Evolutionary conservation across 352 stramenopile species (phyloP).

Genomic region (Globisporangium iwayamae): DNA sequence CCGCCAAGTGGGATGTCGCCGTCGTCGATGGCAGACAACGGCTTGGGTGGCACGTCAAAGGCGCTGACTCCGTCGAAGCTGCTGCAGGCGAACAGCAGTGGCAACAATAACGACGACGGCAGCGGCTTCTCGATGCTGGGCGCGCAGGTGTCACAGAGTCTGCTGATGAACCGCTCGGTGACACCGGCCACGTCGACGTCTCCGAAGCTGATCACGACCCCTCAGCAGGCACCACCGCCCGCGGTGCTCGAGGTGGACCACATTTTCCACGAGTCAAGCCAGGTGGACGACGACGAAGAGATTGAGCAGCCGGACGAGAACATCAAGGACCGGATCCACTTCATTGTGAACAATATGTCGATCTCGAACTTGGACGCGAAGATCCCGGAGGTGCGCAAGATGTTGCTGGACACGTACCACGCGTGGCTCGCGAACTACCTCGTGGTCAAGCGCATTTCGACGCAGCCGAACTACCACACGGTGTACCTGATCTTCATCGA

Average conservation of each 20-base stretch:
- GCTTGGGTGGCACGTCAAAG: conserved; percentile 4
- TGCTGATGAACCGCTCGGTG: conserved; percentile 42
- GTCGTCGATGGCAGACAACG: conserved; percentile 1
- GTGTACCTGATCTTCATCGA: conserved; percentile 98
- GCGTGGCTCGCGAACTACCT: conserved; percentile 98
- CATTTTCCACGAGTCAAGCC: conserved; percentile 78
- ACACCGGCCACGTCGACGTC: conserved; percentile 25
- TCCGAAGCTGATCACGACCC: conserved; percentile 34
- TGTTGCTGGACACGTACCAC: conserved; percentile 93
- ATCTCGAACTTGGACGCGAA: conserved; percentile 97
- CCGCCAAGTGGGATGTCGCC: neutral
- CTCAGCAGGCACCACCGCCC: conserved; percentile 36
- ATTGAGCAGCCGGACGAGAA: conserved; percentile 73
- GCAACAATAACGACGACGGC: neutral
- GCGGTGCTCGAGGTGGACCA: conserved; percentile 71
- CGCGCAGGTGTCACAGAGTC: conserved; percentile 24
- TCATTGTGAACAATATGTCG: conserved; percentile 99
- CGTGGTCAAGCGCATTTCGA: conserved; percentile 98
- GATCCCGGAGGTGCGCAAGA: conserved; percentile 93
- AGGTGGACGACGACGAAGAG: conserved; percentile 55
- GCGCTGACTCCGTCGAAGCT: conserved; percentile 20
- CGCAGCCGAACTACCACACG: conserved; percentile 98
- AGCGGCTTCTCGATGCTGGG: conserved; percentile 7
- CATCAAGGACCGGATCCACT: conserved; percentile 97
- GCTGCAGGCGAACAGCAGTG: conserved; percentile 9